Evolutionary conservation across 768 basidiomycete genomes (phyloP), one percentile per base, ranked within the genome.

Genomic region (Hericium alpestre): DNA sequence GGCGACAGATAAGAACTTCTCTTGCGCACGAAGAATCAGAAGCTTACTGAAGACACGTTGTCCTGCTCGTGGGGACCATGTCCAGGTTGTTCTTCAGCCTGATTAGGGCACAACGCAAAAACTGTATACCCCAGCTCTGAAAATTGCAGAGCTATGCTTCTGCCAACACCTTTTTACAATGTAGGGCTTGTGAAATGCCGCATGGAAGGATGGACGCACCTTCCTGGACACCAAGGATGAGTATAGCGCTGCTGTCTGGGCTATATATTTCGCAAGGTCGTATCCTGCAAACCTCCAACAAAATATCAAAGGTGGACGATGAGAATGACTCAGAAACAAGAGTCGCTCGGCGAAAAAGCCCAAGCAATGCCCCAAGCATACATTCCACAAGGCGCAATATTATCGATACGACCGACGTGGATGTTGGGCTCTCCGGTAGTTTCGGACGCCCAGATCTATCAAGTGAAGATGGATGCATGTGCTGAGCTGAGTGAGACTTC

Each of bases 101-200:
- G 57, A 52, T 65, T 61, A 7, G 68, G 63, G 52, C 63, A 69
- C 9, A 71, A 56, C 10, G 64, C 65, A 58, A 71, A 70, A 40
- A 71, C 69, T 12, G 69, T 70, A 56, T 65, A 69, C 18, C 70
- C 70, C n/a, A 64, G 57, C 60, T 70, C 65, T n/a, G 70, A 71
- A 57, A 70, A 67, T 53, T 57, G 61, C 46, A 71, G 61, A 13
- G 69, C 66, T 18, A 64, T 52, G 43, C 65, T 63, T 58, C 64
- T 63, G 40, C 69, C 70, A 23, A 71, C 59, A 56, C 65, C 70
- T 71, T 58, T 55, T 40, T 38, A 41, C 56, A 43, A 37, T n/a
- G 47, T 59, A 18, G 54, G 38, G 23, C 13, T 8, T 22, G 22
- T 27, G 18, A 52, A 15, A n/a, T 10, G 13, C 22, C 32, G 10